These are phyloP conservation scores for Clitoria ternatea DNA, from an alignment of 306 rosid species.

Conservation along the genomic window DNA sequence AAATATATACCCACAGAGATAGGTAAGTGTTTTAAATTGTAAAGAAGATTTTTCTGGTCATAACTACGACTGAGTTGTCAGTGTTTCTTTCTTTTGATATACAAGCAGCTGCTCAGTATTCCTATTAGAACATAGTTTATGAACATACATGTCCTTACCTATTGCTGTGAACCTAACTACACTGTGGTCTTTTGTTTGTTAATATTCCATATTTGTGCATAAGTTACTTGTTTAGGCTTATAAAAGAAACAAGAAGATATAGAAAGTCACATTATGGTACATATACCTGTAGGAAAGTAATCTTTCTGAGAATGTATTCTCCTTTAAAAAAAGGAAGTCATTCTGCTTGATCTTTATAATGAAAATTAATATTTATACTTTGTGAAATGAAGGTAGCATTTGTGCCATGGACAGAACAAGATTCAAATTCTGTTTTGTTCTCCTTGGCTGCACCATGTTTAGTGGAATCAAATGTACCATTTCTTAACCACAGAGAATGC, in stretches of 20 bases:
- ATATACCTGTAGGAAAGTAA: not conserved
- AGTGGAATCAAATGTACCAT: not conserved
- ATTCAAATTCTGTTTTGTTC: not conserved
- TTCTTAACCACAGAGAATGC: not conserved
- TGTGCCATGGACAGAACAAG: not conserved
- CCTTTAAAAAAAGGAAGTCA: not conserved
- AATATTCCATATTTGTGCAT: not conserved
- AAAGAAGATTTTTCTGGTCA: not conserved
- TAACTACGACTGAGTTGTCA: not conserved
- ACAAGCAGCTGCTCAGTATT: not conserved
- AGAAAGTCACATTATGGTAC: not conserved
- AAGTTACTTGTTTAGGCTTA: not conserved
- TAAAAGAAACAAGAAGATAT: not conserved
- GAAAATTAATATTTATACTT: not conserved
- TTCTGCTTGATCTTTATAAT: not conserved
- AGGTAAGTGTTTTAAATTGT: not conserved
- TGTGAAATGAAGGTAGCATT: not conserved
- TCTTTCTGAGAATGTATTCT: not conserved
- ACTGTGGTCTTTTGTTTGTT: not conserved
- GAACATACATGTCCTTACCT: not conserved
- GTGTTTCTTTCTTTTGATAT: not conserved
- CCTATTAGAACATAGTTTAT: conserved; percentile 19
- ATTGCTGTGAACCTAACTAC: not conserved
- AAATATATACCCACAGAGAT: not conserved
- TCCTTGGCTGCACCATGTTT: not conserved